Evolutionary conservation across 2,329 filamentous ascomycete genomes (phyloP), one percentile per base, ranked within the genome.

Genomic region (Fusarium ramigenum): DNA sequence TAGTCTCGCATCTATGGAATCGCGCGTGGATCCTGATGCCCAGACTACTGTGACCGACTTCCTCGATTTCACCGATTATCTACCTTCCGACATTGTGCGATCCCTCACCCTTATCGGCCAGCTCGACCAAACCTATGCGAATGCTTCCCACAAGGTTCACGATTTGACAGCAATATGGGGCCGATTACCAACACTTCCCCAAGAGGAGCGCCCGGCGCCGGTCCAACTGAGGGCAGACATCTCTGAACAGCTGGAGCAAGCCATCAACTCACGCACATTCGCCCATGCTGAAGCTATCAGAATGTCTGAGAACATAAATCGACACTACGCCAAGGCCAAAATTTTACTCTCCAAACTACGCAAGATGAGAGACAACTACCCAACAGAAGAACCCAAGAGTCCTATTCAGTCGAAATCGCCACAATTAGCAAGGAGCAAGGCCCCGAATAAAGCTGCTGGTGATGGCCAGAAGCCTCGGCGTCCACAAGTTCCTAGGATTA

Each of bases 1-100:
- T 67, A 83, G 82, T 47, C 65, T 77, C 39, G 62, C 68, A 69
- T 78, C 85, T 4, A 83, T 89, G 69, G 84, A 85, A 65, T 83
- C 87, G 79, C 87, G 88, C 73, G 85, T 86, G 60, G 90, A 92
- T 72, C 90, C 90, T 10, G 91, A 93, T 83, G 89, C 89, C 32
- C 90, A 92, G 76, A 90, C 91, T 11, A 92, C 90, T n/a, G 87
- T 92, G 23, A 91, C 89, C 67, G 90, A 92, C 80, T 92, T 92
- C 78, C 87, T 92, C 79, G 90, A 92, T 79, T 91, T 90, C 73
- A 92, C 90, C 75, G 91, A 93, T 80, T 91, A 92, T 80, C 86
- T 93, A 2, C 90, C 91, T 16, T 89, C 90, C 57, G 91, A 93
- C 78, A 87, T 93, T 76, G 84, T 87, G 70, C 89, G 91, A 64